These are phyloP conservation scores for Pseudogymnoascus pannorum DNA, from an alignment of 2,329 filamentous ascomycete genomes.

Conservation along the genomic window DNA sequence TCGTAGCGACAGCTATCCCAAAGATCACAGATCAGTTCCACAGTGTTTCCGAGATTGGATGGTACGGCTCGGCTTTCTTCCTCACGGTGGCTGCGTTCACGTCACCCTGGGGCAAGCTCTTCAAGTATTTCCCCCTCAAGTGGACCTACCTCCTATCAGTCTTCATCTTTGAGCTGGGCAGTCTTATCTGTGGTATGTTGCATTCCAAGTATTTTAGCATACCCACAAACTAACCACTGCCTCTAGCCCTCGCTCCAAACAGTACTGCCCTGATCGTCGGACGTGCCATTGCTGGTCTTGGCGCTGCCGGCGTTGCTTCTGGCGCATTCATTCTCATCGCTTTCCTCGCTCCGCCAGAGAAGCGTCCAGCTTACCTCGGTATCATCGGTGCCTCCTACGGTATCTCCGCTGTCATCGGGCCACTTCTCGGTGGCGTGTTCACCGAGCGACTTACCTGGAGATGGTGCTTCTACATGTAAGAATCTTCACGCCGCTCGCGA, in stretches of 20 bases:
- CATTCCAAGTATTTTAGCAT: background rate
- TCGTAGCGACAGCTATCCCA: slow-evolving; percentile 46
- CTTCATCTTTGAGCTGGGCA: slow-evolving; percentile 32
- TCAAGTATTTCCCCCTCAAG: slow-evolving; percentile 25
- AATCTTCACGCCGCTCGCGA: background rate
- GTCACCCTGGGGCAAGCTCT: slow-evolving; percentile 13
- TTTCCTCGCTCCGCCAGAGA: slow-evolving; percentile 25
- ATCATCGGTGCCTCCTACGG: slow-evolving; percentile 27
- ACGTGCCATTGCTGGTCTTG: slow-evolving; percentile 28
- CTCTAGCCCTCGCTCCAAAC: slow-evolving; percentile 24
- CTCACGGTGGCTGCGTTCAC: slow-evolving; percentile 32
- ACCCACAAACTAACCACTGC: background rate
- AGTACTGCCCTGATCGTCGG: slow-evolving; percentile 31
- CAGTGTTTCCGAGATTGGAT: slow-evolving; percentile 20
- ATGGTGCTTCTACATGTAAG: slow-evolving; percentile 34
- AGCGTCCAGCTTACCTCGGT: slow-evolving; percentile 30
- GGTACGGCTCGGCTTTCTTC: slow-evolving; percentile 28
- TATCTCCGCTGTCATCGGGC: slow-evolving; percentile 27
- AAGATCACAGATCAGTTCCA: slow-evolving; percentile 37
- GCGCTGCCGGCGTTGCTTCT: slow-evolving; percentile 26
- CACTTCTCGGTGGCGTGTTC: slow-evolving; percentile 32
- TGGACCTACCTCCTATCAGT: slow-evolving; percentile 27
- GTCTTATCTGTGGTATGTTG: slow-evolving; percentile 29
- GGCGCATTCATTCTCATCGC: slow-evolving; percentile 38
- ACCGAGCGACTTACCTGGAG: slow-evolving; percentile 33